Conservation (phyloP, 805 yeast species). For the Starmerella davenportii region DNA sequence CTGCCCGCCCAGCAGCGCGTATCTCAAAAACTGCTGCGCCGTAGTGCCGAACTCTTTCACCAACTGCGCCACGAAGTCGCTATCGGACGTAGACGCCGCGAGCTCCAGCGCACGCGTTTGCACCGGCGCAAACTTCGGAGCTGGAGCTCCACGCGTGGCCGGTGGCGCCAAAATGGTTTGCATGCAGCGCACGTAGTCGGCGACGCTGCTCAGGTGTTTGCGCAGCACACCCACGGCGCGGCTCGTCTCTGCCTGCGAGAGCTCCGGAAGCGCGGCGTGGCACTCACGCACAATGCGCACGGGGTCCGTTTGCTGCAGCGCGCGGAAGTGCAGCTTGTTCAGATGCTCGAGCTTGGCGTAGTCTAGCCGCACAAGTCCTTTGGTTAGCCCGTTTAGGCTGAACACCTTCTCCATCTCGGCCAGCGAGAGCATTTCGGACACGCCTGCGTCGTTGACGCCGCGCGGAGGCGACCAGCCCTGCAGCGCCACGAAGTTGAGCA, state of each 20-base stretch:
- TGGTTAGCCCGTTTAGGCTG: slow-evolving; percentile 56
- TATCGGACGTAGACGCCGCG: not conserved
- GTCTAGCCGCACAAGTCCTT: slow-evolving; percentile 86
- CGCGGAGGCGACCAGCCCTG: slow-evolving; percentile 89
- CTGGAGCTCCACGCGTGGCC: not conserved
- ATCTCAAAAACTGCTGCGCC: slow-evolving; percentile 30
- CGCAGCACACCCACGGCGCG: slow-evolving; percentile 30
- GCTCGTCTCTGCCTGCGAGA: slow-evolving; percentile 23
- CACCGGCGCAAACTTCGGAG: not conserved
- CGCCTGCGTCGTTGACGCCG: slow-evolving; percentile 19
- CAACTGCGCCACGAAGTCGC: not conserved
- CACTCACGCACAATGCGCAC: slow-evolving; percentile 7
- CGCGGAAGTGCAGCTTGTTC: slow-evolving; percentile 42
- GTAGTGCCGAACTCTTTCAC: slow-evolving; percentile 9
- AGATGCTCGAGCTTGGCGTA: slow-evolving; percentile 55
- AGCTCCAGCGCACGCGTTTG: slow-evolving; percentile 1
- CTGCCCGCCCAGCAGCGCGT: slow-evolving; percentile 48
- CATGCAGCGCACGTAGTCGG: slow-evolving; percentile 34
- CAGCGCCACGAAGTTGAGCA: slow-evolving; percentile 69
- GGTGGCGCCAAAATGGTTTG: slow-evolving; percentile 6
- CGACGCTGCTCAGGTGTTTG: slow-evolving; percentile 33
- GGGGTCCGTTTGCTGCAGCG: slow-evolving; percentile 2
- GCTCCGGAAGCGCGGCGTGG: slow-evolving; percentile 9
- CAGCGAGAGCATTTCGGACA: slow-evolving; percentile 19
- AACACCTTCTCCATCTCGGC: slow-evolving; percentile 38